Base-by-base conservation (phyloP, 148 eudicot species). In the Persicaria tinctoria region DNA sequence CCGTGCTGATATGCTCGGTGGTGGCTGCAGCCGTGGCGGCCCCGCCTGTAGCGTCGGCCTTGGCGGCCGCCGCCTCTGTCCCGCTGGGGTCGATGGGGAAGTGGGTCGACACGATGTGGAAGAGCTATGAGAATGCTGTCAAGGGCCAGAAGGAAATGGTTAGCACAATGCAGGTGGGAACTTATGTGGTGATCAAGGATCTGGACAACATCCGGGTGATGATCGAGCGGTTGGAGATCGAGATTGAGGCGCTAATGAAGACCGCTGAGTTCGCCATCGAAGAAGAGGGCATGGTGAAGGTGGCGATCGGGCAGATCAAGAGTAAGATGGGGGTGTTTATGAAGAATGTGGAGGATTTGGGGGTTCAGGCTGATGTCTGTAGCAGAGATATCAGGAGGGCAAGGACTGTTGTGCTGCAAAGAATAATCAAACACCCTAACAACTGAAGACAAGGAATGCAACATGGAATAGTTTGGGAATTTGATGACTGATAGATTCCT, bases 11-110 rank as follows among this genome's bases (percentile, higher is more conserved):
- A 49, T 96, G 99, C 79, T 96, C 99, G 3, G 97, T 92, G 62
- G 99, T 92, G 83, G 97, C 97, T 0, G 99, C 99, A 1, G 97
- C 97, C 47, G 85, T 90, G 83, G 90, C 93, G 0, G 94, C 97
- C 1, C 97, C 97, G 2, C 94, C 94, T 0, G 91, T 96, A 2
- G 99, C 97, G 0, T 88, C 97, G 0, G 97, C 97, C 5, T 55
- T 96, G 18, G 97, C 97, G 0, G 99, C 97, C 0, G 97, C 97
- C 0, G 75, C 92, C 0, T 77, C 99, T 0, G 82, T 96, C 73
- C 99, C 99, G 0, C 74, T 96, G 27, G 97, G 97, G 2, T 92
- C 99, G 5, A 89, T 92, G 97, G 99, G 98, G 47, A 92, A 81
- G 74, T 96, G 97, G 97, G 84, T 96, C 11, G 91, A 96, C 80